Percentiles rank a stretch among this genome's conserved stretches.
phyloP scores from a whole-genome alignment of 1,139 yeast species.

The Protomyces arabidopsidicola region DNA sequence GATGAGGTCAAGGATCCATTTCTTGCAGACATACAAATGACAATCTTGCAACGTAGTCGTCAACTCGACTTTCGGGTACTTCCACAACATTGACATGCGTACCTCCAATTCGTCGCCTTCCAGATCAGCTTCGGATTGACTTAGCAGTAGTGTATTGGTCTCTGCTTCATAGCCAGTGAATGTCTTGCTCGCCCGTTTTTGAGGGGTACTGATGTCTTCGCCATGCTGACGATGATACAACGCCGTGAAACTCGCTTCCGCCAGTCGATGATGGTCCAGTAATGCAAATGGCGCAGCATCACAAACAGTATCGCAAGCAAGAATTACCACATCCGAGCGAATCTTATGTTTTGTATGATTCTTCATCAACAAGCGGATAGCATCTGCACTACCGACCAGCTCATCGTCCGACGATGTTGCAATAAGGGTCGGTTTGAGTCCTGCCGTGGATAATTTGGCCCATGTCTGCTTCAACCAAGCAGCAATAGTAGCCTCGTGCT shows the following conservation, averaged over 20 bases:
- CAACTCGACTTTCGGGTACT: conserved; percentile 69
- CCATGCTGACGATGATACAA: conserved; percentile 25
- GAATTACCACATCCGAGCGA: conserved; percentile 57
- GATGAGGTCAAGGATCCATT: conserved; percentile 28
- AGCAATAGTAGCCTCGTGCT: conserved; percentile 37
- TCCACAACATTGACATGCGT: conserved; percentile 86
- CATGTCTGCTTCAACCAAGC: conserved; percentile 32
- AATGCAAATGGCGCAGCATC: conserved; percentile 86
- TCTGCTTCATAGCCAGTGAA: conserved; percentile 28
- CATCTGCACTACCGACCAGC: conserved; percentile 48
- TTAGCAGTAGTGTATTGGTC: conserved; percentile 34
- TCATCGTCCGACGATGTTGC: conserved; percentile 29
- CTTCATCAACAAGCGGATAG: conserved; percentile 42
- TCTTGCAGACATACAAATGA: conserved; percentile 66
- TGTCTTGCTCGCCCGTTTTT: conserved; percentile 22
- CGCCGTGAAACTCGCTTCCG: conserved; percentile 25
- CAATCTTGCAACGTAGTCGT: conserved; percentile 72
- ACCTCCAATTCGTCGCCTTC: conserved; percentile 56
- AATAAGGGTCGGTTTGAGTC: conserved; percentile 31
- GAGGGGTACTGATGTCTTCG: conserved; percentile 10
- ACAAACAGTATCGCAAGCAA: conserved; percentile 92
- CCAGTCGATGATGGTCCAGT: conserved; percentile 69
- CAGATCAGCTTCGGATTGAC: conserved; percentile 27
- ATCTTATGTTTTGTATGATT: conserved; percentile 31
- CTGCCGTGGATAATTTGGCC: conserved; percentile 24